A percentile compares a stretch with the other conserved stretches of the same genome.
Evolutionary conservation across 768 basidiomycete species (phyloP).

Genomic region (Cyclocybe cylindracea): DNA sequence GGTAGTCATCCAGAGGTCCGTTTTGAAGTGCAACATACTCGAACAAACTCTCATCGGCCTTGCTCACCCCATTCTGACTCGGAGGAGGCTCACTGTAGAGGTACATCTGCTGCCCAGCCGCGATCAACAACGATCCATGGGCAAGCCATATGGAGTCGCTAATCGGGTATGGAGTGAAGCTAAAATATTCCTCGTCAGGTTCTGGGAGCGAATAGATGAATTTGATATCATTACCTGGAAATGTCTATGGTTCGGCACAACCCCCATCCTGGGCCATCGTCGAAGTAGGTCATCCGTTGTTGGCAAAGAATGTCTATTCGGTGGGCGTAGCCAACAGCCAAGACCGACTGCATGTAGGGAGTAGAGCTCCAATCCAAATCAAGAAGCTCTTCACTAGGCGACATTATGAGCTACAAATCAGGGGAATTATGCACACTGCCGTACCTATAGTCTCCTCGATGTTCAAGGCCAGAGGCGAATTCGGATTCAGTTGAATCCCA

Average conservation of each 20-base stretch:
- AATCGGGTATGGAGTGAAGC: slow-evolving; percentile 77
- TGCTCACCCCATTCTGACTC: slow-evolving; percentile 14
- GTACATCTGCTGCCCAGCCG: slow-evolving; percentile 81
- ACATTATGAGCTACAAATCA: neutral
- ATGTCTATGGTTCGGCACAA: slow-evolving; percentile 72
- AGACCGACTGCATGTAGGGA: slow-evolving; percentile 84
- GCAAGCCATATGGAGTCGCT: slow-evolving; percentile 91
- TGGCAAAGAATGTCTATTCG: slow-evolving; percentile 88
- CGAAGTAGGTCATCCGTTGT: slow-evolving; percentile 90
- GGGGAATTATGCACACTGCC: neutral
- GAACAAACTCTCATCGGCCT: slow-evolving; percentile 56
- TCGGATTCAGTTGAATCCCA: slow-evolving; percentile 97
- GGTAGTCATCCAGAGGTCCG: slow-evolving; percentile 87
- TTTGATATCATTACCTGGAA: slow-evolving; percentile 46
- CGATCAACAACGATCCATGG: slow-evolving; percentile 79
- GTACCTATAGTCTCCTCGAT: slow-evolving; percentile 61
- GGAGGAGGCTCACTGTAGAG: slow-evolving; percentile 60
- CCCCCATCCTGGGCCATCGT: slow-evolving; percentile 78
- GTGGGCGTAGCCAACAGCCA: slow-evolving; percentile 84
- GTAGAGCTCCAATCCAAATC: slow-evolving; percentile 96
- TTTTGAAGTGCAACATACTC: slow-evolving; percentile 82
- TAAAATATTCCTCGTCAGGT: slow-evolving; percentile 27
- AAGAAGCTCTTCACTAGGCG: slow-evolving; percentile 56
- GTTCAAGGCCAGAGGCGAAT: slow-evolving; percentile 89
- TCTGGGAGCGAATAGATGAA: neutral